Evolutionary conservation across 139 green algal species (phyloP), one percentile per base, ranked within the genome.

Genomic region (Chlamydomonas asymmetrica): DNA sequence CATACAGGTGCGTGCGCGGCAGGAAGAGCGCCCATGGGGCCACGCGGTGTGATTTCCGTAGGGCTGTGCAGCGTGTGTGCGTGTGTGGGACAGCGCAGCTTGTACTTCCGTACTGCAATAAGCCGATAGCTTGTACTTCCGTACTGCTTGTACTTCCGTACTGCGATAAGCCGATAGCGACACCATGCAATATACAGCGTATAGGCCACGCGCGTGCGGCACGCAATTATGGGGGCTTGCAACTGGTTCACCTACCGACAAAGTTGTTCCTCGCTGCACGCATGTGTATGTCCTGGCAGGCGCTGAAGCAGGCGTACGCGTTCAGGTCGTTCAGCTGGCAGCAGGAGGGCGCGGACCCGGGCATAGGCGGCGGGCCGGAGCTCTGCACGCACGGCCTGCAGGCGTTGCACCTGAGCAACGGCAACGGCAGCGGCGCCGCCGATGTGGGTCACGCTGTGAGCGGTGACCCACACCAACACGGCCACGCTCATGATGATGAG

Each of bases 301-400:
- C 80, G 38, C 69, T 85, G 34, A 50, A 49, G 37, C 57, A 74
- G 63, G 74, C 80, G 5, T 43, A 59, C 5, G 80, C 74, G 13
- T 71, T 79, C 38, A 31, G 62, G 6, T 52, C 52, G 27, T 75
- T 85, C 62, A 76, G 60, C 61, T 85, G 79, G 79, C 79, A 79
- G 73, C 71, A 73, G 66, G 34, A 5, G 9, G 9, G 43, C 10
- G 4, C 31, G 65, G 35, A 39, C 43, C 29, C 41, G 43, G 43
- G 48, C 31, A 27, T 35, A 16, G 25, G 27, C 6, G 35, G 23
- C 45, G 20, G 13, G 3, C 5, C 23, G 5, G 40, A 10, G 8
- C n/a, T n/a, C n/a, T n/a, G n/a, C n/a, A n/a, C n/a, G n/a, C 35
- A 18, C 60, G 6, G 23, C 5, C 10, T 18, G 62, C 16, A 18